Evolutionary conservation across 139 green algal species (phyloP), one percentile per base, ranked within the genome.

Genomic region (Chlorella sorokiniana): DNA sequence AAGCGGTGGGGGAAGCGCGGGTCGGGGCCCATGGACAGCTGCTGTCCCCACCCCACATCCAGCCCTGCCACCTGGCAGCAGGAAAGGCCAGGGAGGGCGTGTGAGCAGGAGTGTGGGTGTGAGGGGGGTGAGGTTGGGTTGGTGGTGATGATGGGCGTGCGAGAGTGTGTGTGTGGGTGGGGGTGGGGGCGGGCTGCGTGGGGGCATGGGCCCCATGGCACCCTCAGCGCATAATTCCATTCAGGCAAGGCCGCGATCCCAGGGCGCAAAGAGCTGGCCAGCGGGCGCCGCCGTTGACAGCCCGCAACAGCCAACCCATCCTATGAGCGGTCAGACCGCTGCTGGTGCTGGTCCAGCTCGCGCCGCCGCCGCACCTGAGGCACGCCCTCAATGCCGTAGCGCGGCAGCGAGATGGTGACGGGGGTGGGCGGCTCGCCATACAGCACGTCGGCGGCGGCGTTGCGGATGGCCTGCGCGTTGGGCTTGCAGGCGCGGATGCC

Each of bases 31-130:
- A 97, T 67, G 42, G 86, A 82, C 52, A 96, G 62, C 42, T 82
- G 84, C 71, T 89, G 80, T 54, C 95, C 91, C 96, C 96, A 99
- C 1, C 96, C 96, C n/a, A 99, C 91, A 78, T 99, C 96, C 83
- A 99, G 88, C 0, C 96, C 96, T 35, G 96, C 95, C 40, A 98
- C 83, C 91, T 96, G 87, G 20, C 8, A 33, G 31, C 31, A 48
- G 61, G 23, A 23, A 40, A 86, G 72, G n/a, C 27, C 40, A 20
- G 11, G 41, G 33, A 9, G 48, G 1, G 10, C 18, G 33, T 68
- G 61, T 29, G n/a, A n/a, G n/a, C n/a, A n/a, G n/a, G n/a, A n/a
- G n/a, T n/a, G n/a, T n/a, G 48, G 16, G 11, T 59, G 16, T 59
- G 48, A 59, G 11, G 48, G 48, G 14, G 48, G 16, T 59, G 11